These are phyloP conservation scores for Talaromyces borbonicus DNA, from an alignment of 495 filamentous ascomycete genomes.

Conservation along the genomic window DNA sequence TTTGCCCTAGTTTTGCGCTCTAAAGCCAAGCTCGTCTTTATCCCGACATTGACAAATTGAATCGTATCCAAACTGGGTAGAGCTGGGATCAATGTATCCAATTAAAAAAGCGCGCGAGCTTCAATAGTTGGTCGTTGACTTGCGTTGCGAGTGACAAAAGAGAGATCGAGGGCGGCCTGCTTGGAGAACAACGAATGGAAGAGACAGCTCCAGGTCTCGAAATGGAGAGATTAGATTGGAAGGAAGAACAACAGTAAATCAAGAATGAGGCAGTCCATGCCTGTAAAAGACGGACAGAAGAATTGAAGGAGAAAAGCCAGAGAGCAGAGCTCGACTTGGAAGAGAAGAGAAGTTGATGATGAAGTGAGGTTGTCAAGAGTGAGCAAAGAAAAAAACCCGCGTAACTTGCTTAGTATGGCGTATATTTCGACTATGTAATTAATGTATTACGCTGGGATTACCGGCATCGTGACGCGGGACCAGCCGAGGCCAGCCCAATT, in stretches of 20 bases:
- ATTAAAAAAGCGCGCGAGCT: neutral
- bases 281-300: conserved; percentile 1
- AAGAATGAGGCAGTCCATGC: conserved; percentile 5
- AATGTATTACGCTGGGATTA: neutral
- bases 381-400: neutral
- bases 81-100: no score
- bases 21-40: no score
- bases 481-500: conserved; percentile 1
- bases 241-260: conserved; percentile 1
- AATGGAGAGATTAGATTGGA: neutral
- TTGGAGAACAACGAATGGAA: conserved; percentile 7
- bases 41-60: no score
- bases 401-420: no score
- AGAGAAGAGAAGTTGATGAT: neutral
- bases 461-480: neutral
- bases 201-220: conserved; percentile 6
- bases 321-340: neutral
- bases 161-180: neutral
- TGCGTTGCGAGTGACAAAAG: conserved; percentile 2
- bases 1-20: neutral
- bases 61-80: no score
- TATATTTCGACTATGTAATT: neutral
- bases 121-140: no score
- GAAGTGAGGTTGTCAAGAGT: neutral
- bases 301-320: conserved; percentile 2